phyloP scores from a whole-genome alignment of 164 flowering plant genomes.

The Vitis amurensis region DNA sequence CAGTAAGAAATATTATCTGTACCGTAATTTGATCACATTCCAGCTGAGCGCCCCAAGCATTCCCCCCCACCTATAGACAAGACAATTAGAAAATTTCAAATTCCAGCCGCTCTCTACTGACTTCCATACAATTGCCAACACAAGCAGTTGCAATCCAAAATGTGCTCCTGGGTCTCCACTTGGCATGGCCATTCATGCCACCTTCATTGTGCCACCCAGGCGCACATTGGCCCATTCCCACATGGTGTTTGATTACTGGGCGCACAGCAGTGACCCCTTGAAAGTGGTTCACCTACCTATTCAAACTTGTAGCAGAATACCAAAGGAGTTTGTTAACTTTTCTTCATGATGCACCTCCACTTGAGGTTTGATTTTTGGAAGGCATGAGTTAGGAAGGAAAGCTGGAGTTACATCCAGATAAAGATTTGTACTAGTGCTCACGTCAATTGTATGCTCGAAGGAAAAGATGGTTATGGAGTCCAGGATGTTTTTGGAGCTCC shows the following conservation, averaged over 20 bases:
- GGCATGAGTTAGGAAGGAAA: no score
- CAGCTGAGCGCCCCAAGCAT: constrained; percentile 82
- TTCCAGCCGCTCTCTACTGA: constrained; percentile 94
- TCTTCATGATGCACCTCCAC: constrained; percentile 67
- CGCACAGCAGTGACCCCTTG: no score
- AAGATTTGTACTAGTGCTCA: constrained; percentile 58
- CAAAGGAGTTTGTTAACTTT: constrained; percentile 45
- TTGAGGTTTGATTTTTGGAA: constrained; percentile 65
- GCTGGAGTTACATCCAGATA: constrained; percentile 55
- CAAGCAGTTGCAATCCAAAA: no score
- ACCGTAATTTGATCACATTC: constrained; percentile 72
- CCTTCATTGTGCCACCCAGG: no score
- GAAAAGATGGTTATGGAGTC: constrained; percentile 55
- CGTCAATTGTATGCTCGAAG: constrained; percentile 56
- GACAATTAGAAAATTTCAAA: constrained; percentile 58
- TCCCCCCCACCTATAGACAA: constrained; percentile 85
- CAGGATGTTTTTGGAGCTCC: constrained; percentile 12
- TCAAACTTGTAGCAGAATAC: no score
- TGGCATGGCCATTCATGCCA: no score
- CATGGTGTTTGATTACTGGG: no score
- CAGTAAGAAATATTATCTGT: no score
- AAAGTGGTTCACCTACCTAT: no score
- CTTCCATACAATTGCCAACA: constrained; percentile 44
- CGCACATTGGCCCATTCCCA: no score
- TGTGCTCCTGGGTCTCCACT: no score